Base-by-base conservation (phyloP, 345 rosid genomes). In the Clausena lansium region DNA sequence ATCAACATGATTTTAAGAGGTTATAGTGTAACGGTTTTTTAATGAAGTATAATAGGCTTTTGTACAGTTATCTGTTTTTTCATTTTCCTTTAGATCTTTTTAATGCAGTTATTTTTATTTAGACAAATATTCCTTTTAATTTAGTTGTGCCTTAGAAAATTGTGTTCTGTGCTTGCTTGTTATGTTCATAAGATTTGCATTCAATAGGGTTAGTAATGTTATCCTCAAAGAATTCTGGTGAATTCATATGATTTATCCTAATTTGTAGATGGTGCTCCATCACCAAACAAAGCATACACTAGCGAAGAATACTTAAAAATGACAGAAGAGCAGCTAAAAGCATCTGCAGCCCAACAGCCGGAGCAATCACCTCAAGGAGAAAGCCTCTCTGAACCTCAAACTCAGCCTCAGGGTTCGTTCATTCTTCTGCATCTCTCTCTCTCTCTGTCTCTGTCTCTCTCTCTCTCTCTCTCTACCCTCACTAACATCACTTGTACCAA, bases 281-380 rank as follows among this genome's bases (percentile, higher is more conserved):
- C 87, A 17, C 76, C 86, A 71, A 84, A 78, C 73, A 81, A 66
- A 79, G 94, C 92, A 33, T 92, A 92, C 86, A 86, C 95, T 6
- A 87, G 86, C 1, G 97, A 96, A 75, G 98, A 90, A 50, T 90
- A 88, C 82, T 82, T 91, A 81, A 92, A 89, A 89, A 62, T 92
- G 74, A 91, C 97, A 1, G 97, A 96, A 76, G 97, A 91, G 81
- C 99, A 92, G 84, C 89, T 92, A 36, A 89, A 92, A 80, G 88
- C 95, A 83, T 74, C 84, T 2, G 87, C 89, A 74, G 62, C 79
- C 36, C 76, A 65, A 65, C 84, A 87, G 50, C 79, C 70, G 66
- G 76, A 8, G 24, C 89, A 79, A 79, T 76, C 87, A 55, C 54
- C 80, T 24, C 30, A 76, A 0, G 81, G 11, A 45, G 85, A 83